Base-by-base conservation (phyloP, 495 filamentous ascomycete genomes). In the Mytilinidion resinicola region DNA sequence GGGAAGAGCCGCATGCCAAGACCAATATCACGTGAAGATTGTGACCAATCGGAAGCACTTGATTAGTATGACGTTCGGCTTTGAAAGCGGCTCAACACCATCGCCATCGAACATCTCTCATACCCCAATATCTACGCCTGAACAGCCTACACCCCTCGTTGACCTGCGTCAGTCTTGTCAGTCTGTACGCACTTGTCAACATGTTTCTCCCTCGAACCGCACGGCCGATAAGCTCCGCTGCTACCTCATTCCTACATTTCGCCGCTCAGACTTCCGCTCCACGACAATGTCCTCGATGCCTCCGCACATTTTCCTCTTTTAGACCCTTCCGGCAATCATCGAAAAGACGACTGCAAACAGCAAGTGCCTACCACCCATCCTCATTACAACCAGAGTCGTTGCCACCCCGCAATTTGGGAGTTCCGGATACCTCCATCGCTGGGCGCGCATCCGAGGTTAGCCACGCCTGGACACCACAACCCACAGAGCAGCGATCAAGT, bases 321-420 rank as follows among this genome's bases (percentile, higher is more conserved):
- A 75, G 67, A 63, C 73, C 74, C 62, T 72, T 71, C 62, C 73
- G 81, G 57, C 76, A 77, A 48, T 81, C 82, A 17, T 82, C 78
- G 20, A 57, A 82, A 64, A 77, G 85, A 50, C 83, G 83, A 48
- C 80, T 89, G 66, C 83, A 86, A 63, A 85, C 86, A n/a, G 80
- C 81, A 6, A 84, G 87, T 35, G 81, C 87, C 60, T 91, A 90
- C 72, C 88, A 85, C 57, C 87, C 90, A 21, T 86, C 89, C 65
- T 75, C 81, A 9, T 75, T 95, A 15, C 76, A 83, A 4, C 74
- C 80, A 6, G 79, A 80, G 51, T 83, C 86, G 37, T 75, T 81
- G 15, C 79, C 83, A 51, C 86, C 87, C 42, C 84, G 86, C 56
- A 89, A 84, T 72, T 73, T 79, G 19, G 79, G 82, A 17, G 74